Base-by-base conservation (phyloP, 2,329 filamentous ascomycete species). In the Alternaria panax region DNA sequence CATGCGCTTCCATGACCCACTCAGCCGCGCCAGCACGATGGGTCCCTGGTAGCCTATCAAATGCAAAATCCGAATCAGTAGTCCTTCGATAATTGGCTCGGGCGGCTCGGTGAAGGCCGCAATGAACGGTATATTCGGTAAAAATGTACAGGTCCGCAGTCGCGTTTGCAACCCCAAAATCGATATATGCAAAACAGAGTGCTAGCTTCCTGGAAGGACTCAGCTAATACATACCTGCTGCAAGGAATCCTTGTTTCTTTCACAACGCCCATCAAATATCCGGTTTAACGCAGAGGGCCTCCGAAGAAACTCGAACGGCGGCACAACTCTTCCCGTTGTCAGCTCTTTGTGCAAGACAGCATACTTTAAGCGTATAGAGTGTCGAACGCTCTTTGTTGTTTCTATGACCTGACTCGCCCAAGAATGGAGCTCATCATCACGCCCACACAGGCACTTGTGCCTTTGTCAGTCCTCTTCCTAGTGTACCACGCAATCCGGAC, bases 381-480 rank as follows among this genome's bases (percentile, higher is more conserved):
- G 22, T 25, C 40, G 22, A 18, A 24, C 32, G 48, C 54, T 54
- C 48, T 34, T 25, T 30, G 12, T 27, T 20, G 12, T 45, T 41
- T 30, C 24, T 40, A 40, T 42, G 46, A 14, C 12, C 27, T 43
- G 16, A 43, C 7, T 47, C 16, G 16, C 9, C 20, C 18, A 28
- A 38, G 5, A n/a, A 63, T 63, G 61, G 61, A 63, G 58, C 59
- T 63, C 36, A 55, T 59, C 45, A 61, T 63, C 27, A 63, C 61
- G n/a, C 61, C 58, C 24, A 63, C 61, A 3, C 61, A 63, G 53
- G 58, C 61, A 20, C 54, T 63, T 18, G 24, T 63, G 45, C 61
- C 61, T 18, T 54, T 63, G 18, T 63, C 58, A 4, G 34, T 63
- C 14, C 47, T 63, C n/a, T 63, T 63, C 41, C 25, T 63, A 32